Evolutionary conservation across 257 asterid genomes (phyloP).

Genomic region (Plectranthus barbatus): DNA sequence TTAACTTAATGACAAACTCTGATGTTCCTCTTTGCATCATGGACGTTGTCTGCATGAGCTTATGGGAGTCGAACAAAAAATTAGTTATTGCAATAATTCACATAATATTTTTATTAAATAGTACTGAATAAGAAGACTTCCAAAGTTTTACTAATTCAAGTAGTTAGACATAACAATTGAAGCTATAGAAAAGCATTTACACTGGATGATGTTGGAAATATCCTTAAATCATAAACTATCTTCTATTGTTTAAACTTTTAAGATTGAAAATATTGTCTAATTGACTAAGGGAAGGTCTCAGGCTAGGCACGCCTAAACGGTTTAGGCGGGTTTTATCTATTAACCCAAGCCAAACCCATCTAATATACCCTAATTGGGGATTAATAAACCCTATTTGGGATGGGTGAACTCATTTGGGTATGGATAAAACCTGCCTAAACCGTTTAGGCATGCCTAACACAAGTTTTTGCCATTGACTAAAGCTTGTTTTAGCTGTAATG

Average conservation of each 20-base stretch:
- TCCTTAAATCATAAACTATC: neutral
- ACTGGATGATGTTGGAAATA: neutral
- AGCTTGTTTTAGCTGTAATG: neutral
- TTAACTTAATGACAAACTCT: neutral
- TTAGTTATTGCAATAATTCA: neutral
- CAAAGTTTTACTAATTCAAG: neutral
- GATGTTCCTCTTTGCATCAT: neutral
- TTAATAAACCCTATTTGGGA: too few species aligned
- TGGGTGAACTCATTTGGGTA: too few species aligned
- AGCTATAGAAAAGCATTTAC: neutral
- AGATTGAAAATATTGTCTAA: too few species aligned
- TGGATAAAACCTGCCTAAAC: too few species aligned
- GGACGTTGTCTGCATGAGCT: too few species aligned
- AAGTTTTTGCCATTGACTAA: too few species aligned
- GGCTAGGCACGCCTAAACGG: too few species aligned
- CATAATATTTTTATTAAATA: neutral
- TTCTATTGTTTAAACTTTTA: neutral
- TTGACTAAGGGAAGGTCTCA: too few species aligned
- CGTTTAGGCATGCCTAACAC: too few species aligned
- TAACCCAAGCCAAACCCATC: too few species aligned
- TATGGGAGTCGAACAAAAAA: neutral
- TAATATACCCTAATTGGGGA: too few species aligned
- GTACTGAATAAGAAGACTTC: neutral
- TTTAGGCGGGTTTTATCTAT: too few species aligned
- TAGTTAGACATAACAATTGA: neutral